phyloP scores from a whole-genome alignment of 306 rosid species.

The Coriaria nepalensis region DNA sequence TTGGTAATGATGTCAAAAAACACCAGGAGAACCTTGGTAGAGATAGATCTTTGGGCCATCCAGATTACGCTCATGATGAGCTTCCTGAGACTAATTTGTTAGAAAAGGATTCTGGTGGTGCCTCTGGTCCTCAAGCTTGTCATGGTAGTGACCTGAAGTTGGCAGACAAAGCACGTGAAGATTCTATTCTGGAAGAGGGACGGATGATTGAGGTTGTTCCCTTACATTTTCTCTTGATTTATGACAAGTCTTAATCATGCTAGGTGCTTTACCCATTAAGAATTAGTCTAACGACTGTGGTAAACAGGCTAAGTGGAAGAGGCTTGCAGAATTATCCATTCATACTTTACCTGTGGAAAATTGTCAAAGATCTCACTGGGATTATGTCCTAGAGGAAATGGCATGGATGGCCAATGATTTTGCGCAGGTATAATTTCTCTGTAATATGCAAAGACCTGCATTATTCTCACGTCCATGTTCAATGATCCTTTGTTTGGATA shows the following conservation, averaged over 20 bases:
- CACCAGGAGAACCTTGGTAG: conserved; percentile 22
- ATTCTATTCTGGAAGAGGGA: conserved; percentile 88
- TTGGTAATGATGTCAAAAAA: conserved; percentile 29
- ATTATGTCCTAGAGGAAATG: conserved; percentile 93
- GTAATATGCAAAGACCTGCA: no score
- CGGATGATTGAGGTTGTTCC: conserved; percentile 59
- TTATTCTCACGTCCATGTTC: no score
- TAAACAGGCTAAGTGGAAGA: conserved; percentile 76
- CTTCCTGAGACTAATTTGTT: conserved; percentile 23
- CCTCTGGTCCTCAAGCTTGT: conserved; percentile 30
- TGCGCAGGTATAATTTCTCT: conserved; percentile 54
- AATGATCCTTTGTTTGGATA: no score
- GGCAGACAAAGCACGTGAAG: conserved; percentile 66
- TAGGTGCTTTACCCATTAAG: conserved; percentile 12
- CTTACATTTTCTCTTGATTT: conserved; percentile 15
- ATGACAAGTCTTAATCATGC: conserved; percentile 9
- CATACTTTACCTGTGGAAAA: conserved; percentile 39
- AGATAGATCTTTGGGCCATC: conserved; percentile 22
- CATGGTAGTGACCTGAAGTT: conserved; percentile 29
- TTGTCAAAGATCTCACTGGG: conserved; percentile 74
- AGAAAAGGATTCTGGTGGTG: conserved; percentile 27
- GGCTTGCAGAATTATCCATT: conserved; percentile 77
- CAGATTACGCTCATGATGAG: conserved; percentile 24
- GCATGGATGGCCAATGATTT: conserved; percentile 98
- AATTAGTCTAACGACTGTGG: conserved; percentile 17